A percentile compares a stretch with the other conserved stretches of the same genome.
Evolutionary conservation across 2,329 filamentous ascomycete species (phyloP).

Genomic region (Elsinoe perseae): DNA sequence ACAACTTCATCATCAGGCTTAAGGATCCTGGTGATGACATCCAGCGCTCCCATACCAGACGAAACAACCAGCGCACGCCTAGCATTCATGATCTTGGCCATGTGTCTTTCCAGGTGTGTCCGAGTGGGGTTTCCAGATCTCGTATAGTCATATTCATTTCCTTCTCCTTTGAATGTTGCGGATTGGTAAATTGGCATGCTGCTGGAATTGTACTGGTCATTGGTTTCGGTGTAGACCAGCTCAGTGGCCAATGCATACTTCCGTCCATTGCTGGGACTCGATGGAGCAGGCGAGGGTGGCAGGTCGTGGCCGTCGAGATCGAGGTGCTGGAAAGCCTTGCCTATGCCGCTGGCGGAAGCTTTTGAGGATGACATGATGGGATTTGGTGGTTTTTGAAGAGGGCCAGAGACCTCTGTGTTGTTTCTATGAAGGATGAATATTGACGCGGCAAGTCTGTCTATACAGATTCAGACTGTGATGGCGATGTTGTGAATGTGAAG

Average conservation of each 20-base stretch:
- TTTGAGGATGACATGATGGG: conserved; percentile 23
- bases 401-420: conserved; percentile 28
- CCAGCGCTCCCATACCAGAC: conserved; percentile 93
- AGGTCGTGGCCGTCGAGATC: conserved; percentile 79
- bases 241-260: conserved; percentile 94
- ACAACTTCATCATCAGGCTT: conserved; percentile 93
- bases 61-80: conserved; percentile 84
- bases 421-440: neutral
- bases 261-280: conserved; percentile 74
- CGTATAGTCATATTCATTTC: conserved; percentile 92
- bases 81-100: conserved; percentile 98
- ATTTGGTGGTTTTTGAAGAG: conserved; percentile 23
- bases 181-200: conserved; percentile 97
- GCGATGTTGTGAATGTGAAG: neutral
- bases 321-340: conserved; percentile 44
- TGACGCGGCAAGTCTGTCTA: neutral
- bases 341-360: conserved; percentile 29
- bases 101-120: conserved; percentile 88
- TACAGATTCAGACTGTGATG: neutral
- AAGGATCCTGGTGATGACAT: conserved; percentile 87
- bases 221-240: conserved; percentile 90
- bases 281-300: conserved; percentile 86
- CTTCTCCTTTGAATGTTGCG: conserved; percentile 89
- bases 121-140: conserved; percentile 94
- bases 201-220: conserved; percentile 93